phyloP scores from a whole-genome alignment of 768 basidiomycete genomes.

The Mrakia gelida region DNA sequence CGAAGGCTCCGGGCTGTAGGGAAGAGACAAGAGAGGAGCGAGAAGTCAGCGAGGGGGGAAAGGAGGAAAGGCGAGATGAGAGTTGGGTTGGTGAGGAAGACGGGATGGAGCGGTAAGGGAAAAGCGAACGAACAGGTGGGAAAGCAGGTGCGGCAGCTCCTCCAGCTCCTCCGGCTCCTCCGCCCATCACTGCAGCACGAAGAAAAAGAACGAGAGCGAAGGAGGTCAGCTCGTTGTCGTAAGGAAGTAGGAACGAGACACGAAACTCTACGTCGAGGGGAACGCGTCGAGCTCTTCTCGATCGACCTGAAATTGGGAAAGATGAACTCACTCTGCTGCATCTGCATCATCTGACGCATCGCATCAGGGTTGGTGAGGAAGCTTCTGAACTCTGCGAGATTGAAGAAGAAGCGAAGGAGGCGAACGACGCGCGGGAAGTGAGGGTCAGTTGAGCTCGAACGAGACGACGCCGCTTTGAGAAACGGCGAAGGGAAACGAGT shows the following conservation, averaged over 20 bases:
- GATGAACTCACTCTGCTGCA: conserved; percentile 22
- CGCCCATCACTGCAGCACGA: conserved; percentile 22
- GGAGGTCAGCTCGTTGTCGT: not conserved
- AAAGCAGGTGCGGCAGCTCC: conserved; percentile 22
- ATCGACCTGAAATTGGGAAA: no score
- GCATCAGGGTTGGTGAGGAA: conserved; percentile 30
- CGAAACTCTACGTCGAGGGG: not conserved
- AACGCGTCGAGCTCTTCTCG: no score
- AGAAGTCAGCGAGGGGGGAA: not conserved
- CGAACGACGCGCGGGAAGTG: no score
- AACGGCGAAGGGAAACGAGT: no score
- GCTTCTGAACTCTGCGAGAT: conserved; percentile 10
- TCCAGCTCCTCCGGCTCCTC: conserved; percentile 22
- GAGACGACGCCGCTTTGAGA: no score
- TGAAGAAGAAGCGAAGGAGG: no score
- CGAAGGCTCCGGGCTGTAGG: conserved; percentile 30
- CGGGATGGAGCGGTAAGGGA: not conserved
- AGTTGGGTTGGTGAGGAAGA: not conserved
- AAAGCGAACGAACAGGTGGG: conserved; percentile 25
- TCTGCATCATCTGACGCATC: conserved; percentile 30
- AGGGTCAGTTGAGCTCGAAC: no score
- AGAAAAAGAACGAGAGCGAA: not conserved
- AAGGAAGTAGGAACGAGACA: not conserved
- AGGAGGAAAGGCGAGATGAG: no score
- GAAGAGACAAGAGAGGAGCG: not conserved